Percentiles rank a stretch among this genome's conserved stretches.
Evolutionary conservation across 495 filamentous ascomycete genomes (phyloP).

Genomic region (Penicillium soppii): DNA sequence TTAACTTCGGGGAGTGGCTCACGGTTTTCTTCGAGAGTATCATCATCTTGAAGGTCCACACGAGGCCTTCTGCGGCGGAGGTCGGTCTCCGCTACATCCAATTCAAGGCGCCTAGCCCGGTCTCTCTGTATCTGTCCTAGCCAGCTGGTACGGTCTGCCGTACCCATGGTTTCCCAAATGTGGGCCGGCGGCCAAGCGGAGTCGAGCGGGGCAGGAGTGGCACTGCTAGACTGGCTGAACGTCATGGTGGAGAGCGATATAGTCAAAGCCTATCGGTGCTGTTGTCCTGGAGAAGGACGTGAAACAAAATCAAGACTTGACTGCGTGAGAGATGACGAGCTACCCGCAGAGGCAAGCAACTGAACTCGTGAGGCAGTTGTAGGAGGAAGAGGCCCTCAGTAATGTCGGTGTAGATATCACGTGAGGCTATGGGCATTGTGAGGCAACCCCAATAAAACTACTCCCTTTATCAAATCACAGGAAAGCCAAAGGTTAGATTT

Average conservation of each 20-base stretch:
- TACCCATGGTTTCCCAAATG: slow-evolving; percentile 6
- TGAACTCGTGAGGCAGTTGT: too few relatives aligned
- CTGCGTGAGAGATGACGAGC: too few relatives aligned
- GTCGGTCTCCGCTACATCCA: not conserved
- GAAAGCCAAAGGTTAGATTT: not conserved
- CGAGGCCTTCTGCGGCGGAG: too few relatives aligned
- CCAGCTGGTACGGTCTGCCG: slow-evolving; percentile 5
- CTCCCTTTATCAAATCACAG: not conserved
- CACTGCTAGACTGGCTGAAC: slow-evolving; percentile 5
- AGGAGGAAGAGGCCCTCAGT: too few relatives aligned
- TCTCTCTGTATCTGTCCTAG: slow-evolving; percentile 3
- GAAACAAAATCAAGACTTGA: slow-evolving; percentile 2
- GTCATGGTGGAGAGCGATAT: slow-evolving; percentile 9
- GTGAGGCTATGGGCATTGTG: too few relatives aligned
- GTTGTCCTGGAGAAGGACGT: not conserved
- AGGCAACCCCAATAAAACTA: too few relatives aligned
- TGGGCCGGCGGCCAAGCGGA: slow-evolving; percentile 3
- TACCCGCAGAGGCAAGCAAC: too few relatives aligned
- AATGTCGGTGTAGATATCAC: too few relatives aligned
- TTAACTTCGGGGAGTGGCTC: too few relatives aligned
- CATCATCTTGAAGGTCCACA: too few relatives aligned
- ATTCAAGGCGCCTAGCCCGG: not conserved
- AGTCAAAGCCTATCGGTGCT: slow-evolving; percentile 4
- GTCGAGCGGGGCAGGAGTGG: slow-evolving; percentile 4
- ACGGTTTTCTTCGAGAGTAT: too few relatives aligned